phyloP scores from a whole-genome alignment of 2,329 filamentous ascomycete genomes.

The Colletotrichum sp. region DNA sequence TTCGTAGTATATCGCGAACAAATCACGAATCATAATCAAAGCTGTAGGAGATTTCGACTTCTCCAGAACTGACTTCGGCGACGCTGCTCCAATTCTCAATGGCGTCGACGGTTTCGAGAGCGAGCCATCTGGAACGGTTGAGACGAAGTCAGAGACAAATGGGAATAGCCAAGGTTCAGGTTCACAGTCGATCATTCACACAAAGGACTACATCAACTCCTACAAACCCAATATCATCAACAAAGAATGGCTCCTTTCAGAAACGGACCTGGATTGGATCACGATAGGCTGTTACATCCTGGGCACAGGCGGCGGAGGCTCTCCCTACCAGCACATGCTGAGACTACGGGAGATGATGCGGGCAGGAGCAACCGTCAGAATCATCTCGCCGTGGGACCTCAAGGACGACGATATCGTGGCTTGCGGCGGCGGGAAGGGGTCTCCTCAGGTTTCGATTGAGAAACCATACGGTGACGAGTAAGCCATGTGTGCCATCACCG shows the following conservation, averaged over 20 bases:
- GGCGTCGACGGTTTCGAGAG: not conserved
- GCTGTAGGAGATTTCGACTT: not conserved
- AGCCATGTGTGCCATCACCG: not conserved
- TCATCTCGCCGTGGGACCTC: not conserved
- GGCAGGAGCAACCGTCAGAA: constrained; percentile 51
- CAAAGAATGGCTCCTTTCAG: not conserved
- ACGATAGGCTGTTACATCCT: constrained; percentile 39
- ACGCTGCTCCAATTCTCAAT: not conserved
- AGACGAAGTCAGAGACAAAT: too few relatives aligned
- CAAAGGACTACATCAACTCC: not conserved
- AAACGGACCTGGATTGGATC: constrained; percentile 32
- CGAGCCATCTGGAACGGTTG: not conserved
- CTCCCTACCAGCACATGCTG: constrained; percentile 44
- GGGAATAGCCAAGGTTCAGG: rapidly evolving
- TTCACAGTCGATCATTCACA: not conserved
- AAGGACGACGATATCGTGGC: not conserved
- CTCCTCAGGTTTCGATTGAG: not conserved
- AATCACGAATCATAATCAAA: not conserved
- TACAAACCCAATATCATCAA: not conserved
- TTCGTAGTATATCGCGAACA: not conserved
- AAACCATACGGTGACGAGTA: not conserved
- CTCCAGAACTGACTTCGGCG: not conserved
- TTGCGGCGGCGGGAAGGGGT: not conserved
- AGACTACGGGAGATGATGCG: constrained; percentile 57
- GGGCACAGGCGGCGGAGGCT: constrained; percentile 41